These are phyloP conservation scores for Trypanosoma vivax DNA, from an alignment of 208 protist species.

Conservation along the genomic window DNA sequence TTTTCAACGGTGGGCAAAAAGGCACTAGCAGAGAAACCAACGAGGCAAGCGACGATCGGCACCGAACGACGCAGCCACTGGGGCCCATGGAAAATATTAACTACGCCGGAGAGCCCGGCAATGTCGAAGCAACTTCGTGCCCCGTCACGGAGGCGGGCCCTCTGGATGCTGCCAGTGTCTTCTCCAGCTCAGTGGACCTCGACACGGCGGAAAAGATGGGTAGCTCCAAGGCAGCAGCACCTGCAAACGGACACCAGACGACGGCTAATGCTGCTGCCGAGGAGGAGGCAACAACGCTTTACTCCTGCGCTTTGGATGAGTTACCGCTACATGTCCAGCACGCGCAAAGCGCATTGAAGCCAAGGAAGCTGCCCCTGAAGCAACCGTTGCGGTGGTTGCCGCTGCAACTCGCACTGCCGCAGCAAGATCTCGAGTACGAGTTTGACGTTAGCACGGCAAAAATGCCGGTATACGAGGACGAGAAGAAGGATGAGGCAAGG, in stretches of 20 bases:
- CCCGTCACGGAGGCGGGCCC: constrained; percentile 50
- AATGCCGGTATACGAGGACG: constrained; percentile 40
- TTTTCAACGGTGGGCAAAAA: too few species aligned
- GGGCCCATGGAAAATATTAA: too few species aligned
- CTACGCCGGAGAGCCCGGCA: not conserved
- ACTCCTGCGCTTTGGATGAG: not conserved
- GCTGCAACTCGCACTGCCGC: constrained; percentile 29
- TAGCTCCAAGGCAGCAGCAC: constrained; percentile 3
- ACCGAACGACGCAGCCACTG: too few species aligned
- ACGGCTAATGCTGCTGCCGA: constrained; percentile 1
- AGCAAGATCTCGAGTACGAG: constrained; percentile 64
- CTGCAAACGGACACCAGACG: not conserved
- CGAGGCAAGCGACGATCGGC: too few species aligned
- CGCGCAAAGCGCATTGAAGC: constrained; percentile 43
- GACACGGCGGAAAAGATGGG: constrained; percentile 52
- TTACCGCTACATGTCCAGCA: constrained; percentile 1
- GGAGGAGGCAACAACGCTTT: not conserved
- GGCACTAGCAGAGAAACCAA: too few species aligned
- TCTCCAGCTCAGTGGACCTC: constrained; percentile 55
- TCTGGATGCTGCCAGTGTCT: constrained; percentile 63
- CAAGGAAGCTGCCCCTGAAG: constrained; percentile 25
- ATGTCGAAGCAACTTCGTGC: constrained; percentile 24
- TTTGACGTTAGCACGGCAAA: constrained; percentile 57
- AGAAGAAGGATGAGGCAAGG: constrained; percentile 13
- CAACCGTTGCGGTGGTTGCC: constrained; percentile 39